Conservation (phyloP, 148 eudicot genomes). For the Nepenthes gracilis region DNA sequence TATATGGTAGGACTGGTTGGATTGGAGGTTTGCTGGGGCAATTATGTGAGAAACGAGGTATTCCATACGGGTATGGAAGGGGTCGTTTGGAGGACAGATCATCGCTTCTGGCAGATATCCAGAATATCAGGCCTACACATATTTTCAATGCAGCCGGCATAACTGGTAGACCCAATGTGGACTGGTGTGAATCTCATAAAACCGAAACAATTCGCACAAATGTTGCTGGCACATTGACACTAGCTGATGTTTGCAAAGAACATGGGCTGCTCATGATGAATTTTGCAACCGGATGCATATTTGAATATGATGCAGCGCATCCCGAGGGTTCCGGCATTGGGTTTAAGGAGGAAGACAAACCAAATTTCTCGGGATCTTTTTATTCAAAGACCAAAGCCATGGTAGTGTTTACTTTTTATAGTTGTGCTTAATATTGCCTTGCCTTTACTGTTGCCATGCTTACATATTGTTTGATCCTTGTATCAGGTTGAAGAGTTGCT, state of each 20-base stretch:
- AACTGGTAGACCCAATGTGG: constrained; percentile 70
- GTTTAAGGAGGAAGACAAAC: constrained; percentile 55
- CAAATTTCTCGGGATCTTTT: constrained; percentile 55
- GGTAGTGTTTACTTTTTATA: constrained; percentile 24
- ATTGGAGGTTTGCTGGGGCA: constrained; percentile 52
- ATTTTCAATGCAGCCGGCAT: constrained; percentile 65
- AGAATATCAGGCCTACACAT: constrained; percentile 45
- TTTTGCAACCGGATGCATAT: constrained; percentile 65
- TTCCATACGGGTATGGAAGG: constrained; percentile 38
- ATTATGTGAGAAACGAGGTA: constrained; percentile 45
- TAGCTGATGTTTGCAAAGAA: constrained; percentile 57
- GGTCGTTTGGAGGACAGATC: constrained; percentile 49
- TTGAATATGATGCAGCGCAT: constrained; percentile 50
- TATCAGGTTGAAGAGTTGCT: constrained; percentile 40
- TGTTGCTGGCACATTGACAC: constrained; percentile 46
- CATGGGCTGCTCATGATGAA: constrained; percentile 53
- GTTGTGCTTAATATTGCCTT: background rate
- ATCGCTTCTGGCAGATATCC: constrained; percentile 32
- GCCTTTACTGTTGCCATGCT: background rate
- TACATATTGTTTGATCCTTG: background rate
- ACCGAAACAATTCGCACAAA: constrained; percentile 57
- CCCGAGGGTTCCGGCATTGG: constrained; percentile 62
- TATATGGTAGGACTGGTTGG: constrained; percentile 60
- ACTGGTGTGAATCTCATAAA: constrained; percentile 65
- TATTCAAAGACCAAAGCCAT: constrained; percentile 69